Conservation (phyloP, 306 rosid genomes). For the Heteromeles arbutifolia region DNA sequence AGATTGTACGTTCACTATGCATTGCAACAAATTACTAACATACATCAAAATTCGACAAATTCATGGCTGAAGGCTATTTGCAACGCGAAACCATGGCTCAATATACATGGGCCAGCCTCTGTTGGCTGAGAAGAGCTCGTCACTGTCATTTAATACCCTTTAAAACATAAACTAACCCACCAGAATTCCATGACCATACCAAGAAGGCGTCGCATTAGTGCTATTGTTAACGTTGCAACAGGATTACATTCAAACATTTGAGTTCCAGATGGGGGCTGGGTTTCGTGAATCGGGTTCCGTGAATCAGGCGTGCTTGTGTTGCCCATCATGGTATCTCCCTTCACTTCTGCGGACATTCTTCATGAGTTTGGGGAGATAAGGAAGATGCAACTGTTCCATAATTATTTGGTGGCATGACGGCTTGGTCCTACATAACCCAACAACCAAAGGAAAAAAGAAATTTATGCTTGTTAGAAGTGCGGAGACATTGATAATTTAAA, state of each 20-base stretch:
- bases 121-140: background rate
- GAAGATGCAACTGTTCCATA: background rate
- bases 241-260: background rate
- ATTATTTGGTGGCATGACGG: background rate
- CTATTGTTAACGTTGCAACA: background rate
- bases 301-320: background rate
- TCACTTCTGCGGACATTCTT: background rate
- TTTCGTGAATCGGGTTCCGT: background rate
- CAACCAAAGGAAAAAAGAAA: background rate
- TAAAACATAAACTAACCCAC: too few species aligned
- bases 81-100: background rate
- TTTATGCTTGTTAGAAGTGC: too few species aligned
- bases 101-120: background rate
- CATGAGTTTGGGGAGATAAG: background rate
- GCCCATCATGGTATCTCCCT: background rate
- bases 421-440: slow-evolving; percentile 34
- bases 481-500: background rate
- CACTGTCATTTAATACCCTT: background rate
- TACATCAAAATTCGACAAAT: too few species aligned
- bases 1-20: too few species aligned
- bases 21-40: too few species aligned
- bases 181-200: too few species aligned
- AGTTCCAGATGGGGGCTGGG: background rate
- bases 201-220: background rate
- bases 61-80: background rate